These are phyloP conservation scores for Candida ovalis DNA, from an alignment of 805 yeast species.

Conservation along the genomic window DNA sequence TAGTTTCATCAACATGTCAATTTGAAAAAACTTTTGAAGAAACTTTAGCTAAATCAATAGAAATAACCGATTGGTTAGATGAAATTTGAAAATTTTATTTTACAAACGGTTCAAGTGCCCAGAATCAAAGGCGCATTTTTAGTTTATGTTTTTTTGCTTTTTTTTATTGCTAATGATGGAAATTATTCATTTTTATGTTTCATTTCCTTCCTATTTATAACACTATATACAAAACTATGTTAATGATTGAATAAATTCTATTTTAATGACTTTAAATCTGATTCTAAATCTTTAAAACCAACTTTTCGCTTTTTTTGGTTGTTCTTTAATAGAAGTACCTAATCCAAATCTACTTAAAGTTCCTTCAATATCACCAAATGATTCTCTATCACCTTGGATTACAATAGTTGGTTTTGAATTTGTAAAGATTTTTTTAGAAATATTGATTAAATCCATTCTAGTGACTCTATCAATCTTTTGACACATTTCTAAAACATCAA, in stretches of 20 bases:
- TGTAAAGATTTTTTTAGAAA: constrained; percentile 72
- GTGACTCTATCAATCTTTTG: constrained; percentile 65
- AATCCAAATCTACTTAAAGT: constrained; percentile 69
- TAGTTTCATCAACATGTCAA: background rate
- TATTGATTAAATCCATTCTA: constrained; percentile 61
- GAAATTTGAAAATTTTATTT: constrained; percentile 1
- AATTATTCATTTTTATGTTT: background rate
- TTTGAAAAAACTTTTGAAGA: constrained; percentile 4
- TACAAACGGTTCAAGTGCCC: background rate
- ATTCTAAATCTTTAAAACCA: constrained; percentile 18
- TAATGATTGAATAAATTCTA: background rate
- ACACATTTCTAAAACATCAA: constrained; percentile 80
- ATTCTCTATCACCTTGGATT: constrained; percentile 81
- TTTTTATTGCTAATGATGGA: background rate
- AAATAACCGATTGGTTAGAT: constrained; percentile 18
- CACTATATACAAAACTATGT: constrained; percentile 1
- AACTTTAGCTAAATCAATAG: constrained; percentile 3
- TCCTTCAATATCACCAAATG: constrained; percentile 78
- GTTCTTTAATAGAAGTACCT: constrained; percentile 36
- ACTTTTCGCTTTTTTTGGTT: constrained; percentile 14
- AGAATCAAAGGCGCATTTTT: background rate
- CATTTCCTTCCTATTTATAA: background rate
- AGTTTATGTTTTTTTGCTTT: background rate
- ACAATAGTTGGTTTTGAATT: constrained; percentile 80
- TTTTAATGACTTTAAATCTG: no score